Base-by-base conservation (phyloP, 1,139 yeast genomes). In the Blastobotrys proliferans region DNA sequence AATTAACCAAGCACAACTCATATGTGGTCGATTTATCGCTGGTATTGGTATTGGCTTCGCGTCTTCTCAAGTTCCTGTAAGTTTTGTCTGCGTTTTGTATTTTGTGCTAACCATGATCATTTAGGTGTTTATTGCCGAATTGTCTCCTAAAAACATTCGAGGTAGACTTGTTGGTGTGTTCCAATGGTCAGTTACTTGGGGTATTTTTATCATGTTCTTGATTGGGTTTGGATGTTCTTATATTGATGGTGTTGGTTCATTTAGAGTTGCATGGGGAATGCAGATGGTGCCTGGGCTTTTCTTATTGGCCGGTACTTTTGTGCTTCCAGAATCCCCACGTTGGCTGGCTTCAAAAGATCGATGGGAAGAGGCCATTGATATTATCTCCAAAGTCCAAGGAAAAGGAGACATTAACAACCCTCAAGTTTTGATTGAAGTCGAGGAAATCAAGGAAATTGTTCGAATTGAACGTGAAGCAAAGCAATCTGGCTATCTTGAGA, bases 21-120 rank as follows among this genome's bases (percentile, higher is more conserved):
- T 80, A 35, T 57, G 70, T 35, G 88, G 90, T 21, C 76, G 94
- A 57, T 58, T 76, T 38, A 66, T 83, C 44, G 72, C 83, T 40
- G 94, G 94, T 45, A 48, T 79, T 40, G 82, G 84, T 46, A 73
- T 82, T 49, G 94, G 94, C 39, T 67, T 81, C 47, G 81, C 83
- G 56, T 80, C 88, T 4, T 74, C 88, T 16, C 77, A 79, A 49
- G 74, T 83, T 33, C 85, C 90, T 6, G 5, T 83, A 82, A 36
- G 9, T 10, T 27, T 27, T 11, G 6, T 13, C 13, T 14, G 6
- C 13, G 9, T 27, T 6, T n/a, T 6, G n/a, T n/a, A 8, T 27
- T 27, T 6, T 27, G 9, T 27, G 13, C 31, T 45, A 76, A 77
- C 51, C 80, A 85, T 66, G 90, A 88, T 45, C 63, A 76, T 40